Base-by-base conservation (phyloP, 306 rosid genomes). In the Prunus davidiana region DNA sequence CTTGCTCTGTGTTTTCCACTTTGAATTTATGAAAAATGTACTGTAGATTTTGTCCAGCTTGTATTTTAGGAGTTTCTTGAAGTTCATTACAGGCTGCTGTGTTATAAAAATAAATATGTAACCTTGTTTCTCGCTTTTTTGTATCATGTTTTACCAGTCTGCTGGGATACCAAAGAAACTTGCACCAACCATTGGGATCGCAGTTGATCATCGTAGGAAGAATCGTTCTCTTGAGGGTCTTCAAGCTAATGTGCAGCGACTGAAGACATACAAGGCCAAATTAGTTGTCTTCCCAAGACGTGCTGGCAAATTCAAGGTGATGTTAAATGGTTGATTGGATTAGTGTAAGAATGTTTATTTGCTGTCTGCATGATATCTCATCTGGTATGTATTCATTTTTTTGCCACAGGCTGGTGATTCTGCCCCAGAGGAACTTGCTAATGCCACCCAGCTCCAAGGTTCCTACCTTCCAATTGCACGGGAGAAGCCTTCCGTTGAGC, bases 261-360 rank as follows among this genome's bases (percentile, higher is more conserved):
- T 88, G 83, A 88, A 86, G 79, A 88, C 92, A 7, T 86, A 86
- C 70, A 86, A 86, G 89, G 88, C 89, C 46, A 88, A 88, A 71
- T 72, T 88, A 30, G 89, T 88, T 10, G 84, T 88, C 84, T 88
- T 88, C 85, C 92, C 92, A 70, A 86, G 92, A 50, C 92, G 85
- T 0, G 75, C 82, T 1, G 78, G 85, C 69, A 84, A 88, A 70
- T 74, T 68, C 66, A 88, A 88, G 92, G 92, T 88, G 68, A 49
- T 6, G 7, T 46, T 24, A 6, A 19, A 45, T 28, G 12, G 16
- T 45, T 9, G 15, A 20, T 47, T 32, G 22, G 32, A 2, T 20
- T 57, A 6, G 5, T 12, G 32, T 10, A 8, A 5, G 2, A 27
- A 19, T 22, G 0, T 24, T 4, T 64, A 18, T 28, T 2, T 19